Conservation (phyloP, 179 eudicot genomes). For the Drosera spatulata region DNA sequence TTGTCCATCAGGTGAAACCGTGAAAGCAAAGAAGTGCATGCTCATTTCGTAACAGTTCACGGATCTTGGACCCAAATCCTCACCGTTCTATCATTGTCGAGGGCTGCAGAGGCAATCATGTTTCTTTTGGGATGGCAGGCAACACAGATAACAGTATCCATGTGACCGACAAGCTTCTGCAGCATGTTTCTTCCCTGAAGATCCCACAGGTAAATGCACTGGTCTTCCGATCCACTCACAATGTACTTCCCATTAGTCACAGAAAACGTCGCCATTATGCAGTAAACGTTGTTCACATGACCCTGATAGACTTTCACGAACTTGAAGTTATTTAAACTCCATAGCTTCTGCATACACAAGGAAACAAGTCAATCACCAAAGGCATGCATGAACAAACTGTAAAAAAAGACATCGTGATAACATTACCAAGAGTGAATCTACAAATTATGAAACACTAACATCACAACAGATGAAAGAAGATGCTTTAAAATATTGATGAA, state of each 20-base stretch:
- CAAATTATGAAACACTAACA: no score
- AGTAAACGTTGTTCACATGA: constrained; percentile 49
- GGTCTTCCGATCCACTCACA: constrained; percentile 93
- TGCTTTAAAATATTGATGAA: no score
- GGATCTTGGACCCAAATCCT: constrained; percentile 74
- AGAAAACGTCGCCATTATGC: constrained; percentile 75
- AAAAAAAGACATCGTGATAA: no score
- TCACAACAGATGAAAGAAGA: no score
- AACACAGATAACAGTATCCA: constrained; percentile 77
- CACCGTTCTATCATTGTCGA: constrained; percentile 61
- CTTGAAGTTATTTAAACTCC: constrained; percentile 71
- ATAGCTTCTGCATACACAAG: constrained; percentile 59
- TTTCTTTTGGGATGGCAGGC: constrained; percentile 67
- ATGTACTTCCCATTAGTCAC: constrained; percentile 77
- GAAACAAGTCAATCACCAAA: constrained; percentile 1
- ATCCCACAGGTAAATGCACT: constrained; percentile 84
- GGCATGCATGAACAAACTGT: no score
- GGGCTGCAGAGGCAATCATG: constrained; percentile 87
- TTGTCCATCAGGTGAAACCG: no score
- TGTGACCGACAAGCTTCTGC: constrained; percentile 89
- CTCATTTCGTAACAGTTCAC: not conserved
- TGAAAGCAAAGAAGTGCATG: no score
- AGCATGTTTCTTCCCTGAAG: constrained; percentile 62
- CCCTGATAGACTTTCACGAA: constrained; percentile 64
- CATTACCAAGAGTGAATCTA: no score